Evolutionary conservation across 176 grass and related monocot genomes (phyloP).

Genomic region (Oryza glumipatula): DNA sequence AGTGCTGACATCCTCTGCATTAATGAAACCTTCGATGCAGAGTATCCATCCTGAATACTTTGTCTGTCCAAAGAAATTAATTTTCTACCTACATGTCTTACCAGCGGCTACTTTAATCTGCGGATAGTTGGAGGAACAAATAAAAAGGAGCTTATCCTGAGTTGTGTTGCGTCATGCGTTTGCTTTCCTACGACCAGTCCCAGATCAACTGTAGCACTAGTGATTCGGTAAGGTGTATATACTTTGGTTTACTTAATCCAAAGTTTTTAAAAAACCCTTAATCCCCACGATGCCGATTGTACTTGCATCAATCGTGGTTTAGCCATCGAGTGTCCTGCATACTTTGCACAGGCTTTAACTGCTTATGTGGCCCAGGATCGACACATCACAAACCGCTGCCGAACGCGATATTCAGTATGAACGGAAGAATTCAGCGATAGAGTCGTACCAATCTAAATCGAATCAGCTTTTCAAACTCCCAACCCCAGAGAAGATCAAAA

Average conservation of each 20-base stretch:
- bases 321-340: not conserved
- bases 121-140: not conserved
- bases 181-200: not conserved
- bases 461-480: not conserved
- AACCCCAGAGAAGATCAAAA: not conserved
- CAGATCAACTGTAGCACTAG: not conserved
- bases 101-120: not conserved
- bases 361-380: too few relatives aligned
- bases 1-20: too few relatives aligned
- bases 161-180: not conserved
- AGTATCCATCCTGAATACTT: too few relatives aligned
- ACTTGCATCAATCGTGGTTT: not conserved
- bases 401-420: conserved; percentile 15
- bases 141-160: not conserved
- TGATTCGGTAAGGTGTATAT: not conserved
- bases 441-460: not conserved
- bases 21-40: too few relatives aligned
- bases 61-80: too few relatives aligned
- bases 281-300: not conserved
- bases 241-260: not conserved
- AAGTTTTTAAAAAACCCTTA: not conserved
- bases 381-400: too few relatives aligned
- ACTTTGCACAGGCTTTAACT: too few relatives aligned
- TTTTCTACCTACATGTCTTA: too few relatives aligned
- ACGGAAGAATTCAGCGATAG: not conserved